phyloP scores from a whole-genome alignment of 2,329 filamentous ascomycete species.

The Cladophialophora bantiana region DNA sequence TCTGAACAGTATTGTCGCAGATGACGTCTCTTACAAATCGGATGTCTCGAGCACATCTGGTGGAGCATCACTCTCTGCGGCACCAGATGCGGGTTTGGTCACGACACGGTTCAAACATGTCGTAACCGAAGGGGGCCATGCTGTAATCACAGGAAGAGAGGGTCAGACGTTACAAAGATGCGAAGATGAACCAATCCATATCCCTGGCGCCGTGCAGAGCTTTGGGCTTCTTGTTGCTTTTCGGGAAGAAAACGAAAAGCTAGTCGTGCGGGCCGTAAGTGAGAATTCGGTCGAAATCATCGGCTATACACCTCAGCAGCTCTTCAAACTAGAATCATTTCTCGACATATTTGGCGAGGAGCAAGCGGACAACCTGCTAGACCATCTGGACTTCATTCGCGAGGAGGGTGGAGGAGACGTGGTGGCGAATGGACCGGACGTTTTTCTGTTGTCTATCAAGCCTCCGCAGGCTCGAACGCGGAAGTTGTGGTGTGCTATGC shows the following conservation, averaged over 20 bases:
- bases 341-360: slow-evolving; percentile 85
- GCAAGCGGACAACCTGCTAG: slow-evolving; percentile 80
- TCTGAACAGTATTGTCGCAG: slow-evolving; percentile 22
- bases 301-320: slow-evolving; percentile 76
- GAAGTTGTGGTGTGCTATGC: slow-evolving; percentile 88
- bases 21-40: slow-evolving; percentile 27
- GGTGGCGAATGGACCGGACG: slow-evolving; percentile 77
- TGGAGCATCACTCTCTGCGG: slow-evolving; percentile 21
- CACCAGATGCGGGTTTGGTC: slow-evolving; percentile 54
- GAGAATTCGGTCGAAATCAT: slow-evolving; percentile 80
- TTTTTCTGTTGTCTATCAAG: slow-evolving; percentile 80
- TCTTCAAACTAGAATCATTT: slow-evolving; percentile 78
- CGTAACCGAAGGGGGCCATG: slow-evolving; percentile 77
- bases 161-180: slow-evolving; percentile 76
- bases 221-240: slow-evolving; percentile 81
- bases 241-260: slow-evolving; percentile 73
- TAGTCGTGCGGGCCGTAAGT: slow-evolving; percentile 76
- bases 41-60: slow-evolving; percentile 33
- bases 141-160: slow-evolving; percentile 80
- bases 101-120: slow-evolving; percentile 81
- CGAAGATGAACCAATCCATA: slow-evolving; percentile 90
- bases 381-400: slow-evolving; percentile 86
- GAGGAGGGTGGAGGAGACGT: slow-evolving; percentile 78
- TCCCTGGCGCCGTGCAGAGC: slow-evolving; percentile 79
- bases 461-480: slow-evolving; percentile 61